These are phyloP conservation scores for Barnettozyma sp. DNA, from an alignment of 805 yeast genomes.

Conservation along the genomic window DNA sequence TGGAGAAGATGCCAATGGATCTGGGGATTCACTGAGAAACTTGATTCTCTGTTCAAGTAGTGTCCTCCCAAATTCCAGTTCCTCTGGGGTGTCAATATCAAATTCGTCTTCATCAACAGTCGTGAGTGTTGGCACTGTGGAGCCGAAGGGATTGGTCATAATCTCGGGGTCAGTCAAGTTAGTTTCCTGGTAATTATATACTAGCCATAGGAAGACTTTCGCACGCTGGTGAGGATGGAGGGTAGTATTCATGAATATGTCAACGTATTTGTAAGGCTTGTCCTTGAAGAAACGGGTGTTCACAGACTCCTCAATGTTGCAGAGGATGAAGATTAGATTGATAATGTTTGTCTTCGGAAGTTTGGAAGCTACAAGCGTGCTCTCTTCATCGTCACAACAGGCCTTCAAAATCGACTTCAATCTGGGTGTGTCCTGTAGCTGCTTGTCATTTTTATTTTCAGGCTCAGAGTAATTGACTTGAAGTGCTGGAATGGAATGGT, in stretches of 20 bases:
- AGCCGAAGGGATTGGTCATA: constrained; percentile 51
- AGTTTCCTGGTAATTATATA: constrained; percentile 77
- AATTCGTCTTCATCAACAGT: constrained; percentile 23
- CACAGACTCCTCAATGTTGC: constrained; percentile 54
- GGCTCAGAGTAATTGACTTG: constrained; percentile 52
- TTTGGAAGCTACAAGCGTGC: constrained; percentile 39
- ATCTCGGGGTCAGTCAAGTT: constrained; percentile 46
- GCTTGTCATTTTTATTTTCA: constrained; percentile 49
- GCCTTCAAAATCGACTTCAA: constrained; percentile 85
- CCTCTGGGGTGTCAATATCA: constrained; percentile 39
- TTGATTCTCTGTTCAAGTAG: constrained; percentile 32
- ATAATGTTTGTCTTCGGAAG: constrained; percentile 57
- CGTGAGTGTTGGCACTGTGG: constrained; percentile 30
- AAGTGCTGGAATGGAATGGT: constrained; percentile 86
- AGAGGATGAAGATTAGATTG: constrained; percentile 65
- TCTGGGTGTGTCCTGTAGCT: constrained; percentile 91
- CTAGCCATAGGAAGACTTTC: constrained; percentile 70
- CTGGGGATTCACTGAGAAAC: constrained; percentile 26
- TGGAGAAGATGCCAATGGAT: not conserved
- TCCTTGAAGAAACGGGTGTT: constrained; percentile 28
- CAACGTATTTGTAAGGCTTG: constrained; percentile 51
- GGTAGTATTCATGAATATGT: constrained; percentile 58
- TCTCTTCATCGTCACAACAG: constrained; percentile 64
- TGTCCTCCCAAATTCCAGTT: constrained; percentile 36
- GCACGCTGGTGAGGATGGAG: constrained; percentile 64